phyloP scores from a whole-genome alignment of 148 eudicot genomes.

The Vaccinium vitisidaea region DNA sequence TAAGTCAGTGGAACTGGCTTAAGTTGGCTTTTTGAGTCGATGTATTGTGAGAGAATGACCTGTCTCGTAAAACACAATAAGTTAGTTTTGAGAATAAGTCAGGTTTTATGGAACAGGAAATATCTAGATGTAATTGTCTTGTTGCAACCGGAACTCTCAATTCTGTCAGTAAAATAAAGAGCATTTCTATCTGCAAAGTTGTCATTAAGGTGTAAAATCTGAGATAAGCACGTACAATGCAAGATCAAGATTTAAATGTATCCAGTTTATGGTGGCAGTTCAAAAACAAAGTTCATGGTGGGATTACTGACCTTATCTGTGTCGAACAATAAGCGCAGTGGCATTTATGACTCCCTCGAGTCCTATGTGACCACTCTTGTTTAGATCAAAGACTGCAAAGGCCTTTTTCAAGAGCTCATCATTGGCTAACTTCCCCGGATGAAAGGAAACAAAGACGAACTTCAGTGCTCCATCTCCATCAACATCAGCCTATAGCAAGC shows the following conservation, averaged over 20 bases:
- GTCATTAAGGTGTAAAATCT: too few species aligned
- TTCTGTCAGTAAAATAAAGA: too few species aligned
- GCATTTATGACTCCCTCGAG: slow-evolving; percentile 66
- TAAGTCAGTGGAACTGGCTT: too few species aligned
- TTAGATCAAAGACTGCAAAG: slow-evolving; percentile 65
- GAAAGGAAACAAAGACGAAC: slow-evolving; percentile 67
- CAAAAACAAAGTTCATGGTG: too few species aligned
- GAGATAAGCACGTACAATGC: neutral
- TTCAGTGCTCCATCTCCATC: slow-evolving; percentile 68
- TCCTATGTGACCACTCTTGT: slow-evolving; percentile 68
- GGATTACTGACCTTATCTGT: slow-evolving; percentile 60
- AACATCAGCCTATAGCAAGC: slow-evolving; percentile 62
- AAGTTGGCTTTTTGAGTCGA: too few species aligned
- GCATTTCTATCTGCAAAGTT: too few species aligned
- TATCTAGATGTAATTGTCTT: too few species aligned
- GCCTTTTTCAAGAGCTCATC: slow-evolving; percentile 80
- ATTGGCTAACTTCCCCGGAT: slow-evolving; percentile 65
- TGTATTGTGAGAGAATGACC: too few species aligned
- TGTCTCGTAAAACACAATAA: too few species aligned
- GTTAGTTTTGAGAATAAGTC: too few species aligned
- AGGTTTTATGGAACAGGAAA: too few species aligned
- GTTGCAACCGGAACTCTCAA: too few species aligned
- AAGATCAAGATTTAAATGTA: neutral
- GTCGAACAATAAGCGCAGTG: slow-evolving; percentile 72
- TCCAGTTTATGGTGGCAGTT: neutral